Base-by-base conservation (phyloP, 305 asterid genomes). In the Fraxinus dipetala region DNA sequence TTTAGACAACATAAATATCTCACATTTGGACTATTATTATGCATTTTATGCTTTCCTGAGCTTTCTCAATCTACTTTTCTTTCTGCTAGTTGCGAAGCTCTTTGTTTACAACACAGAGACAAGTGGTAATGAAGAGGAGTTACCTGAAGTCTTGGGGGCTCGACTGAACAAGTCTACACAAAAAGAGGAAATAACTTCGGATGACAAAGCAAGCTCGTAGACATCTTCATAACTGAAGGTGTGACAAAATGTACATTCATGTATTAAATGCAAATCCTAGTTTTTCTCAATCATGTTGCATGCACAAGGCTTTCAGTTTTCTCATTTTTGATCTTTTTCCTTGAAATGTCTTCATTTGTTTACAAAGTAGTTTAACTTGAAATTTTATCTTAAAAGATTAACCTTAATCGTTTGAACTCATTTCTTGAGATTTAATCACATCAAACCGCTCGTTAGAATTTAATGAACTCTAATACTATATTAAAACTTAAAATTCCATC, bases 21-120 rank as follows among this genome's bases (percentile, higher is more conserved):
- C 95, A 0, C 91, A 77, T 79, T 80, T 93, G 82, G 96, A 93
- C 67, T 89, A 90, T 86, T 92, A 90, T 34, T 93, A 92, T 69
- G 94, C 90, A 0, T 84, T 92, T 48, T 85, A 54, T 9, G 94
- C 91, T 0, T 84, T 83, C 18, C 51, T 93, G 28, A 90, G 87
- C 82, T 82, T 84, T 14, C n/a, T 90, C 28, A 93, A 91, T 85
- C 77, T 91, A 13, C 30, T 90, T 24, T 87, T 91, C 83, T 93
- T 87, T 85, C 70, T 91, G 38, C 26, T 91, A 67, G 89, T 90
- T 14, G 91, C 93, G 0, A 93, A 80, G 78, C 3, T 83, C 75
- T 92, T 86, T 67, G 91, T 86, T 77, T 92, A 92, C 77, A 91
- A 90, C 51, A 82, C 79, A 0, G 90, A 89, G 81, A n/a, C 26